Percentiles rank a stretch among this genome's conserved stretches.
These are phyloP conservation scores for Cucurbita argyrosperma DNA, from an alignment of 306 rosid species.

Conservation along the genomic window DNA sequence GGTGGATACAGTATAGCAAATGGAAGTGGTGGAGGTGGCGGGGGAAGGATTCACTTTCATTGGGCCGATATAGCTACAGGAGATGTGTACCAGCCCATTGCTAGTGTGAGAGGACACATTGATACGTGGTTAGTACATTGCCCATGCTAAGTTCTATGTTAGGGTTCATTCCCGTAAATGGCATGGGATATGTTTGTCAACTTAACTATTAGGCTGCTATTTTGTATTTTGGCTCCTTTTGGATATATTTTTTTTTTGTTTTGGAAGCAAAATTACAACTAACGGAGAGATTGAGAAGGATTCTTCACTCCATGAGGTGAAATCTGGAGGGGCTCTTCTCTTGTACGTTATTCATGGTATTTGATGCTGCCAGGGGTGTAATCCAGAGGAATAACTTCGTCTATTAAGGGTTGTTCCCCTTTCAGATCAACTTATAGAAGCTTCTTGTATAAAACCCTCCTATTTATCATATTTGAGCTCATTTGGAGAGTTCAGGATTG, in stretches of 20 bases:
- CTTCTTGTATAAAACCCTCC: neutral
- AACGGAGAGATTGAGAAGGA: neutral
- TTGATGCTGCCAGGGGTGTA: neutral
- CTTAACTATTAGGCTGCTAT: neutral
- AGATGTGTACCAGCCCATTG: slow-evolving; percentile 92
- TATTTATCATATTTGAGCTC: neutral
- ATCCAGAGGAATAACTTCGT: neutral
- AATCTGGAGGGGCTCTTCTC: neutral
- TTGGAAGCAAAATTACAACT: neutral
- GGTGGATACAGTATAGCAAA: slow-evolving; percentile 62
- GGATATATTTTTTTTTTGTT: neutral
- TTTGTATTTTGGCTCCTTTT: neutral
- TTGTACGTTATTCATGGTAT: neutral
- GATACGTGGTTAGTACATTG: slow-evolving; percentile 35
- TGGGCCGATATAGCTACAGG: slow-evolving; percentile 93
- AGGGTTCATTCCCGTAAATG: neutral
- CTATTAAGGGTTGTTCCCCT: neutral
- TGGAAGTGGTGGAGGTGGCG: slow-evolving; percentile 93
- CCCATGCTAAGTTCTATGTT: neutral
- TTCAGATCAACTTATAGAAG: neutral
- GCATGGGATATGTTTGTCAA: neutral
- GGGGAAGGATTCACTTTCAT: slow-evolving; percentile 95
- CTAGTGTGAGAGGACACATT: slow-evolving; percentile 62
- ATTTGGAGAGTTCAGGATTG: neutral
- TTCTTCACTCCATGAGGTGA: neutral